Evolutionary conservation across 345 rosid genomes (phyloP).

Genomic region (Eucalyptus curtisii): DNA sequence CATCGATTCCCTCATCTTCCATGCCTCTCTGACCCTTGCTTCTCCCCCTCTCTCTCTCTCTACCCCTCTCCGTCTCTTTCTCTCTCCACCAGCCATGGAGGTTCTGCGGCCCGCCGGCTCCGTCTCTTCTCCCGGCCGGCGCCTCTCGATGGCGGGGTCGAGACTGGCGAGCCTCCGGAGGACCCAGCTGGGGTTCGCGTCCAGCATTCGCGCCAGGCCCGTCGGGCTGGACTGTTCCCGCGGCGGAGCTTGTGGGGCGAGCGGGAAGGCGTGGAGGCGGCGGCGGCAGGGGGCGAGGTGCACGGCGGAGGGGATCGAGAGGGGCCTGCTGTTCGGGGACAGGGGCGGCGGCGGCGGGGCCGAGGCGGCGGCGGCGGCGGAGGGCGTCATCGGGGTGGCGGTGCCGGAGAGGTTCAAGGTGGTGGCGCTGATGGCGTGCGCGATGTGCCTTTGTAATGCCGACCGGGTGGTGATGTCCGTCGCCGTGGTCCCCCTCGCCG

Average conservation of each 20-base stretch:
- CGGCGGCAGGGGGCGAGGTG: constrained; percentile 17
- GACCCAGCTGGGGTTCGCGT: constrained; percentile 9
- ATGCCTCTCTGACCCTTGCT: background rate
- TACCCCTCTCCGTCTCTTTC: background rate
- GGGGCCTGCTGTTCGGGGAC: constrained; percentile 24
- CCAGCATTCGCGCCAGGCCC: background rate
- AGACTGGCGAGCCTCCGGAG: background rate
- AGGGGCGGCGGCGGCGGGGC: constrained; percentile 9
- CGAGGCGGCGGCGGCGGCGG: background rate
- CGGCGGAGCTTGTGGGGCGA: background rate
- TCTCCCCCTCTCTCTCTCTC: background rate
- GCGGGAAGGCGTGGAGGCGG: background rate
- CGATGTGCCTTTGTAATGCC: constrained; percentile 91
- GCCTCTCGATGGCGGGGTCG: constrained; percentile 1
- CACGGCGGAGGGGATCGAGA: constrained; percentile 68
- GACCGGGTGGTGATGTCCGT: constrained; percentile 93
- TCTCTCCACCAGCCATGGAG: background rate
- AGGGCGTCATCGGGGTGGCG: background rate
- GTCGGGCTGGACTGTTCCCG: background rate
- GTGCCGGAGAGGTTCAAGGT: constrained; percentile 76
- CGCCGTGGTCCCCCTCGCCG: constrained; percentile 85
- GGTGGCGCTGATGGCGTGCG: constrained; percentile 62
- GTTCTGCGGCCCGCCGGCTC: background rate
- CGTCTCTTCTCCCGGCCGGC: background rate
- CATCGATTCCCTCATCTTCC: constrained; percentile 6